Base-by-base conservation (phyloP, 495 filamentous ascomycete genomes). In the Aspergillus campestris region DNA sequence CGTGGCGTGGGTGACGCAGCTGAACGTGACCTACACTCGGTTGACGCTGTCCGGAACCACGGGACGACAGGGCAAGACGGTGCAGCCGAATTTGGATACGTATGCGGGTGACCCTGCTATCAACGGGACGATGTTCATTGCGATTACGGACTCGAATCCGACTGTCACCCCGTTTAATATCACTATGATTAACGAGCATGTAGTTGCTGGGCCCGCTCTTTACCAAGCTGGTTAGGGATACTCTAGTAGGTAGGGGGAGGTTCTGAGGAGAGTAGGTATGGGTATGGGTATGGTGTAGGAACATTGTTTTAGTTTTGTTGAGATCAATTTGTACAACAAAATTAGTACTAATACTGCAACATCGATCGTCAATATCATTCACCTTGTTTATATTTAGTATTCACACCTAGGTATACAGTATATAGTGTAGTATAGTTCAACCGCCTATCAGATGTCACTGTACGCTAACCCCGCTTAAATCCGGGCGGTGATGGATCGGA, bases 21-120 rank as follows among this genome's bases (percentile, higher is more conserved):
- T 94, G 30, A 94, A 95, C 51, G 70, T 88, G 18, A 94, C 89
- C 0, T 94, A 94, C 60, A 79, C 87, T 2, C 70, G 81, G 1
- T 62, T 94, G 49, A 73, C 61, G 5, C 57, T 82, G 40, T 67
- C 72, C 1, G 69, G 54, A 9, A 24, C 18, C 6, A 28, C 31
- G n/a, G 27, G 38, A 10, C 7, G 28, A 13, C 10, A 31, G 7
- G 64, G 70, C 6, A 61, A 65, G 12, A 79, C 87, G 0, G 73
- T 73, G 43, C 89, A 95, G 67, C 89, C 87, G 0, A 60, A 66
- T 32, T 55, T 73, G 12, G 67, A 72, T 32, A 81, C 81, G 0
- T 89, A 70, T 50, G 73, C 71, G 45, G 74, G 78, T 6, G 80
- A 90, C 55, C 82, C 81, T 6, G 78, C 79, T 5, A 72, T 87